Evolutionary conservation across 2,329 filamentous ascomycete genomes (phyloP), one percentile per base, ranked within the genome.

Genomic region (Pyrenochaeta sp.): DNA sequence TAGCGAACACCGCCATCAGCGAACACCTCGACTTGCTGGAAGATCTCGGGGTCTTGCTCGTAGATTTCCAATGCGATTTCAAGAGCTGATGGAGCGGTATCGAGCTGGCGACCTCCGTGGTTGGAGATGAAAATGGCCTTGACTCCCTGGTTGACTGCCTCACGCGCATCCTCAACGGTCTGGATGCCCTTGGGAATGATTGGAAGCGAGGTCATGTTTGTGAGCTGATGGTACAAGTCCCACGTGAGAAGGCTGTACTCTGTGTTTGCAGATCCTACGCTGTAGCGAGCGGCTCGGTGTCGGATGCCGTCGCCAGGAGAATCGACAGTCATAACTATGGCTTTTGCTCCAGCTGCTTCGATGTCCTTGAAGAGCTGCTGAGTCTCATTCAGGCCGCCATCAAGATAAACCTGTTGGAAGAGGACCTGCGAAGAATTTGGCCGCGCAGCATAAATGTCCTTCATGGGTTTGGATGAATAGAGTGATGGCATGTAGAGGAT

Each of bases 51-150:
- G 11, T 60, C 69, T 10, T 67, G 44, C n/a, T 82, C 84, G 68
- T 89, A 86, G 39, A 90, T 86, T 49, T 90, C 88, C 7, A 89
- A 81, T 4, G 88, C 88, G 36, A 93, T 83, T 60, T 94, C 89
- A 8, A 87, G 84, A 1, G 87, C 83, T 0, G 81, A 87, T 0
- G 87, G 85, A 3, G 79, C 76, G n/a, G 77, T 34, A 68, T 74
- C 72, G 37, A 72, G 60, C 34, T 69, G 66, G 32, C 72, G 64
- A 8, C 72, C 72, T 14, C 72, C 72, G 52, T 74, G 72, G 58
- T 75, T 75, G 34, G 69, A 72, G 30, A 75, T 58, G 53, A 69
- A 72, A 38, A 74, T 69, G 3, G 72, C 72, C 19, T 64, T 64
- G 7, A 61, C 68, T 9, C 72, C 72, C 6, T 68, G 45, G 30